Evolutionary conservation across 768 basidiomycete species (phyloP).

Genomic region (Lactarius akahatsu): DNA sequence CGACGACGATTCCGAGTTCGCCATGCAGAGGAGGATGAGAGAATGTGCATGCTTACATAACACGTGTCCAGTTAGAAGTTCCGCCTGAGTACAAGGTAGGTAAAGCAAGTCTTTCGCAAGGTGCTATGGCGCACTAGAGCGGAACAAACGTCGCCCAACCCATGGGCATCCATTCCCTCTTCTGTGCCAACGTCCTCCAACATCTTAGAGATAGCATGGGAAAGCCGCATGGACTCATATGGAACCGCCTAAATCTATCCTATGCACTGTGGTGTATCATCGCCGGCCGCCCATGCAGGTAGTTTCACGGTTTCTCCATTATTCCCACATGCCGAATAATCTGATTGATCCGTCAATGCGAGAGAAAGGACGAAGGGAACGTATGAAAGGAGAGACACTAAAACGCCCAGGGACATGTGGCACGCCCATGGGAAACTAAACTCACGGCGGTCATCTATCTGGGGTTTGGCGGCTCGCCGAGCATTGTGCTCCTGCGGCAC

Average conservation of each 20-base stretch:
- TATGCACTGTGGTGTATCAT: conserved; percentile 7
- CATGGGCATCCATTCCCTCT: neutral
- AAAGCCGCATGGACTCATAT: too few species aligned
- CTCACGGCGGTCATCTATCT: conserved; percentile 72
- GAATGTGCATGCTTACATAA: neutral
- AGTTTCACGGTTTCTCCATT: conserved; percentile 39
- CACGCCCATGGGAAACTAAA: neutral
- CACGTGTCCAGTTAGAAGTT: too few species aligned
- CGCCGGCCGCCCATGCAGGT: conserved; percentile 40
- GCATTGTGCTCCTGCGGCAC: conserved; percentile 91
- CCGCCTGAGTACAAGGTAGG: too few species aligned
- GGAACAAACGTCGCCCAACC: conserved; percentile 12
- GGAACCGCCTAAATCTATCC: too few species aligned
- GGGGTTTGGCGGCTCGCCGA: conserved; percentile 77
- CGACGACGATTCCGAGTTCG: neutral
- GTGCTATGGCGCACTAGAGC: neutral
- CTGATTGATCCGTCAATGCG: conserved; percentile 20
- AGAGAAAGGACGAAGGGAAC: neutral
- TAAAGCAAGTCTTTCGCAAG: too few species aligned
- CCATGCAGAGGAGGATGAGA: neutral
- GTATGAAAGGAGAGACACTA: too few species aligned
- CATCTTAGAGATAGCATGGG: conserved; percentile 21
- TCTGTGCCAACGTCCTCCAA: conserved; percentile 2
- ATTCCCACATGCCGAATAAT: conserved; percentile 38
- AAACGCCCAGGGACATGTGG: neutral